Percentiles rank a stretch among this genome's conserved stretches.
Conservation (phyloP, 805 yeast genomes). For the Metschnikowia cerradonensis region DNA sequence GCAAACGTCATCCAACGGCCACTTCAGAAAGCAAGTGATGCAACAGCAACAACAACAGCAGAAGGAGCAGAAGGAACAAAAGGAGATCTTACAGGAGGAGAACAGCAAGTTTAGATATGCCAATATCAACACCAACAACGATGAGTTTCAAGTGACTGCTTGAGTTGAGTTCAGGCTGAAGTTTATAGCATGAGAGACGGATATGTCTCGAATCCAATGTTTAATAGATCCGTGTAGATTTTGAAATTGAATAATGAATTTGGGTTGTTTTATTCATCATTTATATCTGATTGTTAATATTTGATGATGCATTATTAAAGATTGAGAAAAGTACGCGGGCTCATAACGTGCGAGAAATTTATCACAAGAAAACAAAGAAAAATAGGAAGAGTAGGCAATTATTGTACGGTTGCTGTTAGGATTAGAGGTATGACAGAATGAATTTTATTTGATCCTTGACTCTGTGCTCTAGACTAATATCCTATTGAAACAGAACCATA, state of each 20-base stretch:
- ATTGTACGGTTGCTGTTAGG: too few species aligned
- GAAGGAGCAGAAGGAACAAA: constrained; percentile 28
- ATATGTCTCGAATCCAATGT: constrained; percentile 4
- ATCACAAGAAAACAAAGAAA: too few species aligned
- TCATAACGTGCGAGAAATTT: too few species aligned
- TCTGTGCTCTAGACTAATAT: too few species aligned
- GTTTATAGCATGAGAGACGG: constrained; percentile 6
- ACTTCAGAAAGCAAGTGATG: constrained; percentile 37
- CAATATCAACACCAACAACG: constrained; percentile 40
- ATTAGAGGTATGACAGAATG: too few species aligned
- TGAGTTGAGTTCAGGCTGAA: constrained; percentile 5
- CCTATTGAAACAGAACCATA: too few species aligned
- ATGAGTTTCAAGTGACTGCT: constrained; percentile 34
- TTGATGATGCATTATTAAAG: too few species aligned
- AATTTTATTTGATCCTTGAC: too few species aligned
- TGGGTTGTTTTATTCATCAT: too few species aligned
- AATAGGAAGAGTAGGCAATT: too few species aligned
- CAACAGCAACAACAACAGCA: constrained; percentile 38
- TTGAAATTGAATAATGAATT: background rate
- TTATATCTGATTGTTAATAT: too few species aligned
- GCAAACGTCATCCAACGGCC: constrained; percentile 75
- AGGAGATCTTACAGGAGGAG: constrained; percentile 34
- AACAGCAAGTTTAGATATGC: constrained; percentile 42
- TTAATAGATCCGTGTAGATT: background rate
- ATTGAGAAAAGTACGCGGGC: too few species aligned